Evolutionary conservation across 495 filamentous ascomycete genomes (phyloP), one percentile per base, ranked within the genome.

Genomic region (Daldinia caldariorum): DNA sequence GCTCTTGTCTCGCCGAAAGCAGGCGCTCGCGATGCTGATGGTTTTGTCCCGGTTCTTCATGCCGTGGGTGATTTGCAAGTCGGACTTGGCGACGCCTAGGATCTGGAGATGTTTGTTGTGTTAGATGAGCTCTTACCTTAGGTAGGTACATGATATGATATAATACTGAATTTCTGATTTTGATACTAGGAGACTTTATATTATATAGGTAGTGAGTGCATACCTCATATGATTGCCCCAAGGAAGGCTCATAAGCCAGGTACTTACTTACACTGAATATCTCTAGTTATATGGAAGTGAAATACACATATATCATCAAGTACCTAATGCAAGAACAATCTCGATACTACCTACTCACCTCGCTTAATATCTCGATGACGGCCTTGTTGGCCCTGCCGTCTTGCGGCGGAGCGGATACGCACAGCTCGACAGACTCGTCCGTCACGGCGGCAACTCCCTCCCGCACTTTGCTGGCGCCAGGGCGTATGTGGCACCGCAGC

Each of bases 331-430:
- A 41, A 18, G 14, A 45, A 6, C 10, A 31, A 32, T 63, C 43
- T 50, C 22, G 6, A 43, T 31, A 22, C 12, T 45, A 58, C 78
- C 12, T 45, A 58, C 78, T 60, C 74, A 91, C 89, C 80, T 88
- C 80, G 61, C 89, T 89, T 41, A 92, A 78, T 6, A 91, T 77
- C 58, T 86, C 82, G 63, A 88, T 80, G 7, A 91, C 88, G 13
- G 89, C 88, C 60, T 83, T 82, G 69, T 92, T 92, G 4, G 89
- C 87, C 74, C 89, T 88, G 2, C 89, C 89, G 22, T 91, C 87
- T 38, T 85, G 81, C 9, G 89, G 85, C 51, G 83, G 87, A 0
- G 88, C 89, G 3, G 89, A 74, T 0, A 91, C 89, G 31, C 85
- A 88, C 1, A 92, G 73, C 54, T 89, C 85, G 59, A 92, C 82